These are phyloP conservation scores for Penicillium capsulatum DNA, from an alignment of 2,329 filamentous ascomycete genomes.

Conservation along the genomic window DNA sequence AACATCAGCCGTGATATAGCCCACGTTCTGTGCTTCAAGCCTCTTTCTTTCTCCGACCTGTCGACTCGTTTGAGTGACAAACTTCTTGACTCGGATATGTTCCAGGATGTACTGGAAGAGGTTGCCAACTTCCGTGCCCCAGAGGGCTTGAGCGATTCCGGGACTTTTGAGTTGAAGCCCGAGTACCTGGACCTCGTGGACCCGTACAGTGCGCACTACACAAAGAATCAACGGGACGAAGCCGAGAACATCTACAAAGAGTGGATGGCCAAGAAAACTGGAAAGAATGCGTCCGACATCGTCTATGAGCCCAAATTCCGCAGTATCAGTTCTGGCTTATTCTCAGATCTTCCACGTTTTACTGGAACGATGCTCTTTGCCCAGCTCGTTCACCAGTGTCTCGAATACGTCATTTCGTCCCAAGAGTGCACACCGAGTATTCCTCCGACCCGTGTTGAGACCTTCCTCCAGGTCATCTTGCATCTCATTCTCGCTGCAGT, in stretches of 20 bases:
- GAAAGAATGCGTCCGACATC: conserved; percentile 73
- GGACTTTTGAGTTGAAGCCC: conserved; percentile 86
- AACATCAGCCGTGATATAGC: conserved; percentile 84
- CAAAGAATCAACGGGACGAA: conserved; percentile 94
- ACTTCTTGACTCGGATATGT: conserved; percentile 82
- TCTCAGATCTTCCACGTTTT: conserved; percentile 70
- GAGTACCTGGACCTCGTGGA: conserved; percentile 85
- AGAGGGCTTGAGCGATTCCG: conserved; percentile 86
- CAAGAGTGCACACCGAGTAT: conserved; percentile 67
- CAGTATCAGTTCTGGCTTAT: conserved; percentile 71
- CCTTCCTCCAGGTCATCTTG: conserved; percentile 84
- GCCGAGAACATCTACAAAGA: conserved; percentile 84
- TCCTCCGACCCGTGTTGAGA: conserved; percentile 77
- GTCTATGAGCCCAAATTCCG: conserved; percentile 86
- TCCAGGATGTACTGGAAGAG: conserved; percentile 75
- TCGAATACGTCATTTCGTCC: conserved; percentile 73
- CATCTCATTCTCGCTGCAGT: conserved; percentile 84
- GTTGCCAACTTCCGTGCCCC: conserved; percentile 87
- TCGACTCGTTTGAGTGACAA: conserved; percentile 81
- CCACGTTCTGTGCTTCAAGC: conserved; percentile 94
- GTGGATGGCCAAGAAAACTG: conserved; percentile 81
- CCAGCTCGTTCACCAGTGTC: conserved; percentile 82
- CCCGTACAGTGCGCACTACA: conserved; percentile 93
- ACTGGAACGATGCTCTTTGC: conserved; percentile 81
- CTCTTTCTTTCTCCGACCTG: conserved; percentile 89